Evolutionary conservation across 768 basidiomycete species (phyloP), one percentile per base, ranked within the genome.

Genomic region (Mycena venus): DNA sequence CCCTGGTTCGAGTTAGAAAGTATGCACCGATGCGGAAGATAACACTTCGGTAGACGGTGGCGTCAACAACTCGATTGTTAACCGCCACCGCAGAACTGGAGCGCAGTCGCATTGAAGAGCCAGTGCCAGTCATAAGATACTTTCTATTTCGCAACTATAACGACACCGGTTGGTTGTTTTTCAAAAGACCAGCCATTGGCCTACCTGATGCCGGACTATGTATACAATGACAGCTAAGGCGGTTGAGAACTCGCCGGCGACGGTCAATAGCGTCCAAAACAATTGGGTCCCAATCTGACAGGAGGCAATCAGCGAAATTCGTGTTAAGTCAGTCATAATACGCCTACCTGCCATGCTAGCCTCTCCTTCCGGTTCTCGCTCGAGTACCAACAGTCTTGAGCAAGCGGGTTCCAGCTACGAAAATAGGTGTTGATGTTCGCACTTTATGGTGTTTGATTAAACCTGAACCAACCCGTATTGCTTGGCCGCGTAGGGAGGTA

Each of bases 181-280:
- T 55, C 29, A 29, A 31, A 15, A n/a, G n/a, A 34, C 34, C n/a
- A 21, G 12, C 36, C 32, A 34, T 32, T 4, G 3, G 58, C 79
- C 65, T 59, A 82, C 81, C 65, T 82, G 79, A 66, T 78, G 72
- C 19, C 49, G 71, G 27, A 78, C 38, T 53, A 78, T 73, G 55
- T 61, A 75, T 34, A 74, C 44, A 19, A 78, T 38, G 25, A 78
- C 77, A 5, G 60, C 49, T 15, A 36, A 21, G 8, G 77, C 53
- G 21, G 68, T 44, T 6, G 53, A 14, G 34, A 78, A 40, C 64
- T 78, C 77, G n/a, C 75, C 77, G 15, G 68, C 27, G 38, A 73
- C 75, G 19, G 77, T 72, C 12, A 78, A 32, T 21, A 72, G 19
- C 14, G 77, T 75, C 77, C 77, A 78, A 25, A 73, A 55, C 51